These are phyloP conservation scores for Talinum fruticosum DNA, from an alignment of 148 eudicot species.

Conservation along the genomic window DNA sequence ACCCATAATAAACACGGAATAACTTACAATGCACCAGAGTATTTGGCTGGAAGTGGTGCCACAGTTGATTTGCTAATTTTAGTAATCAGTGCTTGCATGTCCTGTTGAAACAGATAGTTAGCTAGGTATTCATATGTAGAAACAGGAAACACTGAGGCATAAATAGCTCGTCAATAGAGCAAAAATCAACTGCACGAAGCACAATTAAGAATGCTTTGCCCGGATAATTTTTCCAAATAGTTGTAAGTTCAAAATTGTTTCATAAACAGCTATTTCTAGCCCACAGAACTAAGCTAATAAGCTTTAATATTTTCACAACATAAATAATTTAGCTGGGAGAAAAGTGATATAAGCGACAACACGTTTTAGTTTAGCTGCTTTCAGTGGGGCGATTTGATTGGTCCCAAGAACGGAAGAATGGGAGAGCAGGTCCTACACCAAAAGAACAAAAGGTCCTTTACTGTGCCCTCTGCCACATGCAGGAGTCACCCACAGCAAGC, in stretches of 20 bases:
- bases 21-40: constrained; percentile 88
- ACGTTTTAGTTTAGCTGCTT: no score
- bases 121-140: background rate
- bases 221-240: background rate
- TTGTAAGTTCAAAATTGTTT: background rate
- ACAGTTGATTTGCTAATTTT: constrained; percentile 87
- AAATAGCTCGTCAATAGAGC: no score
- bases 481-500: no score
- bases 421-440: no score
- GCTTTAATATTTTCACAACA: no score
- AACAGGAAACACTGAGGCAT: background rate
- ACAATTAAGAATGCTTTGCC: background rate
- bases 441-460: no score
- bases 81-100: constrained; percentile 93
- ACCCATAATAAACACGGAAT: constrained; percentile 9
- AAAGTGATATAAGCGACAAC: no score
- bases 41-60: constrained; percentile 86
- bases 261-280: background rate
- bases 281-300: no score
- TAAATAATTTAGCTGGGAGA: no score
- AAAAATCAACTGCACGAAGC: background rate
- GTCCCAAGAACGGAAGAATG: no score
- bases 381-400: no score
- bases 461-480: no score
- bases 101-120: constrained; percentile 39